Evolutionary conservation across 2,329 filamentous ascomycete genomes (phyloP).

Genomic region (Pseudogymnoascus sp.): DNA sequence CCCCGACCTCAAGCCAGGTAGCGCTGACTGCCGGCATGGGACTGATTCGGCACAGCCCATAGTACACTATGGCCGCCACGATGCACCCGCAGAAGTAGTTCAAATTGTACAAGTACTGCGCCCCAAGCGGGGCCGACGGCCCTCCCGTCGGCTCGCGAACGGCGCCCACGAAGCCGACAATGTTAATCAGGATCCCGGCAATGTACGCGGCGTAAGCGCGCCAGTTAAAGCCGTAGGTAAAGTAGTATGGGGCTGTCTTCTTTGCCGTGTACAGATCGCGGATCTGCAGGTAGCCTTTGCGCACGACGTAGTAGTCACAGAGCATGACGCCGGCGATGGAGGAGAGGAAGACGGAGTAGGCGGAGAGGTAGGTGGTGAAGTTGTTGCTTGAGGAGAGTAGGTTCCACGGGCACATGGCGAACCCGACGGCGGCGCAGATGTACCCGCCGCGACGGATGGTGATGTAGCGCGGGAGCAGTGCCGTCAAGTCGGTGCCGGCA

Average conservation of each 20-base stretch:
- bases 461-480: conserved; percentile 69
- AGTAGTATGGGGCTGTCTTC: conserved; percentile 64
- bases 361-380: conserved; percentile 86
- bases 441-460: conserved; percentile 85
- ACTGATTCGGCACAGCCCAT: conserved; percentile 56
- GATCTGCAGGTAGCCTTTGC: conserved; percentile 72
- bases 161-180: conserved; percentile 83
- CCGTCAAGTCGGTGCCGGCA: conserved; percentile 70
- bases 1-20: conserved; percentile 69
- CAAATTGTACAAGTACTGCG: conserved; percentile 79
- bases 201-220: conserved; percentile 79
- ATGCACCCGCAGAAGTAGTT: conserved; percentile 87
- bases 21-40: conserved; percentile 70
- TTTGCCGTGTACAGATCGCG: conserved; percentile 72
- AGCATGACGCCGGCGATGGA: conserved; percentile 90
- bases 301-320: conserved; percentile 80
- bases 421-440: conserved; percentile 69
- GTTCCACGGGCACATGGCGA: conserved; percentile 84
- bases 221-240: conserved; percentile 68
- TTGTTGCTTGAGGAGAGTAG: conserved; percentile 68
- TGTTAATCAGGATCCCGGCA: conserved; percentile 77
- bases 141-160: conserved; percentile 45
- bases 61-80: conserved; percentile 62
- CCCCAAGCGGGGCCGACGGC: conserved; percentile 61
- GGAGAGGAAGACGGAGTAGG: conserved; percentile 90